Conservation (phyloP, 2,329 filamentous ascomycete genomes). For the Alternaria panax region DNA sequence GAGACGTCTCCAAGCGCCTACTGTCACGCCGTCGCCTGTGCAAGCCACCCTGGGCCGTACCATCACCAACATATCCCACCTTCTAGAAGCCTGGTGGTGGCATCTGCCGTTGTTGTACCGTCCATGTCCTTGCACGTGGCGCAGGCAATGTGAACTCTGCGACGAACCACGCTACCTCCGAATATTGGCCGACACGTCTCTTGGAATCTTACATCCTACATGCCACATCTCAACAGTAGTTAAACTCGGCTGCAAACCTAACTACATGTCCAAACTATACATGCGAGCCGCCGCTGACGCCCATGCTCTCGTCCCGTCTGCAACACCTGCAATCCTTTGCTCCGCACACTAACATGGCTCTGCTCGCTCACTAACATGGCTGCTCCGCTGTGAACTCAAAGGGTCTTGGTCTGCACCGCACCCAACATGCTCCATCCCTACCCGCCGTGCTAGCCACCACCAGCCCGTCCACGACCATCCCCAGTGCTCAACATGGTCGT, state of each 20-base stretch:
- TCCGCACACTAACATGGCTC: slow-evolving; percentile 1
- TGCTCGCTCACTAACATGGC: slow-evolving; percentile 1
- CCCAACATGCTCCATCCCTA: slow-evolving; percentile 4
- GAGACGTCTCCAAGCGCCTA: slow-evolving; percentile 2
- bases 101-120: not conserved
- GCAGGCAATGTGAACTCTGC: slow-evolving; percentile 1
- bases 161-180: not conserved
- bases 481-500: slow-evolving; percentile 12
- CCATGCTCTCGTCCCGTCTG: not conserved
- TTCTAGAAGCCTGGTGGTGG: slow-evolving; percentile 22
- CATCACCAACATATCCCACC: slow-evolving; percentile 1
- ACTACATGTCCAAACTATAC: not conserved
- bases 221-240: too few species aligned
- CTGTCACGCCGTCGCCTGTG: slow-evolving; percentile 6
- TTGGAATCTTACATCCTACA: not conserved
- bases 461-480: slow-evolving; percentile 1
- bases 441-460: not conserved
- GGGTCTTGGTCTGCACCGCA: slow-evolving; percentile 4
- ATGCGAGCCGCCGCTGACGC: slow-evolving; percentile 17
- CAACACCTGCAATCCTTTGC: not conserved
- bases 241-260: too few species aligned
- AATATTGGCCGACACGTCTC: not conserved
- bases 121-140: slow-evolving; percentile 7
- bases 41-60: slow-evolving; percentile 7
- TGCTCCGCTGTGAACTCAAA: slow-evolving; percentile 1